A percentile compares a stretch with the other conserved stretches of the same genome.
These are phyloP conservation scores for Claviceps fusiformis DNA, from an alignment of 2,329 filamentous ascomycete species.

Conservation along the genomic window DNA sequence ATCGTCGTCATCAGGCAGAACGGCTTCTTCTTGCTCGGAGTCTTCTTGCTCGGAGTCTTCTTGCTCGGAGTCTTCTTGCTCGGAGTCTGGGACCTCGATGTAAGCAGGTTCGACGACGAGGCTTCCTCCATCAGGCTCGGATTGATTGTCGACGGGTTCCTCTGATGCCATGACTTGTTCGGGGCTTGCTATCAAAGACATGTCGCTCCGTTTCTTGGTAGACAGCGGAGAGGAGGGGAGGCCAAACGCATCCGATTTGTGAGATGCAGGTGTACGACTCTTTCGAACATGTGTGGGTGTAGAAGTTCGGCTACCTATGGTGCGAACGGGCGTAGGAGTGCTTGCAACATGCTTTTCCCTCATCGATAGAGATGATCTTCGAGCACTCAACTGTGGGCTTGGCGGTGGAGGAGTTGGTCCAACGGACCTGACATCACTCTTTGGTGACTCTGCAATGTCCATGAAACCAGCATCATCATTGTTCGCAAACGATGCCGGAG, in stretches of 20 bases:
- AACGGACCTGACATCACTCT: background rate
- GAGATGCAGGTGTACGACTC: background rate
- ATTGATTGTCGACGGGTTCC: background rate
- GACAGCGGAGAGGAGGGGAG: constrained; percentile 6
- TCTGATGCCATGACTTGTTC: background rate
- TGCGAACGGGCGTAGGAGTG: background rate
- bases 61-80: background rate
- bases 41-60: background rate
- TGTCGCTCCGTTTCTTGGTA: background rate
- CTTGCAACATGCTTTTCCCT: background rate
- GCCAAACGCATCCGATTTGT: constrained; percentile 1
- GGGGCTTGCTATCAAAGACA: background rate
- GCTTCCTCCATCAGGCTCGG: background rate
- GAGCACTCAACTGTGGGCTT: constrained; percentile 1
- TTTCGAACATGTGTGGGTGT: background rate
- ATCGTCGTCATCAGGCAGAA: background rate
- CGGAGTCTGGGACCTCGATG: background rate
- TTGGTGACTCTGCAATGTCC: constrained; percentile 1
- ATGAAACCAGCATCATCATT: constrained; percentile 3
- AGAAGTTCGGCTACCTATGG: background rate
- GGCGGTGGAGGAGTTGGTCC: constrained; percentile 3
- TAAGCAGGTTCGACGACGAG: background rate
- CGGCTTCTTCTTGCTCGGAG: background rate
- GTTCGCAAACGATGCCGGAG: background rate
- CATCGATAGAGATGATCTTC: background rate